Evolutionary conservation across 1,139 yeast genomes (phyloP).

Genomic region (Saccharomyces hybrid): DNA sequence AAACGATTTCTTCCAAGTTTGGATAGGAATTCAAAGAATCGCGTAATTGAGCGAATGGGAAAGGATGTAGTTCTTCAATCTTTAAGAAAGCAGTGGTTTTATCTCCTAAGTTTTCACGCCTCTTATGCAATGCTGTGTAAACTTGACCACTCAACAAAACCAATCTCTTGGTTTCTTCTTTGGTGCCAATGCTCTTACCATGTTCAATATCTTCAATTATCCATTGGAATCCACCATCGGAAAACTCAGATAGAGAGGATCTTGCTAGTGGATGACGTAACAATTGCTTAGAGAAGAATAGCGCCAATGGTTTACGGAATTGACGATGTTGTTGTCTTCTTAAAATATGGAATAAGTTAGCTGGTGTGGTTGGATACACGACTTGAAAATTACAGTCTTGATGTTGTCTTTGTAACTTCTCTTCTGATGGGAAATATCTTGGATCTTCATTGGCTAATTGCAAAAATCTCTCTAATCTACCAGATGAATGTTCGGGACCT

Average conservation of each 20-base stretch:
- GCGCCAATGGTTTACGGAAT: slow-evolving; percentile 89
- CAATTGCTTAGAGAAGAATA: slow-evolving; percentile 88
- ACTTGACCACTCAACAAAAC: slow-evolving; percentile 91
- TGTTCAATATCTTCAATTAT: slow-evolving; percentile 85
- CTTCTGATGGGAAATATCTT: slow-evolving; percentile 82
- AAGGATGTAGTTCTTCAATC: slow-evolving; percentile 94
- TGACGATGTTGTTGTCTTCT: slow-evolving; percentile 99
- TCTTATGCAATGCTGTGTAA: slow-evolving; percentile 82
- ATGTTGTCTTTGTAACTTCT: slow-evolving; percentile 90
- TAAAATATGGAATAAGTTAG: slow-evolving; percentile 90
- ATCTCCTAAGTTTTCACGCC: slow-evolving; percentile 67
- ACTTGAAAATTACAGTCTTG: slow-evolving; percentile 98
- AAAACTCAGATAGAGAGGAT: slow-evolving; percentile 73
- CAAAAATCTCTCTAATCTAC: slow-evolving; percentile 93
- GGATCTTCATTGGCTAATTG: slow-evolving; percentile 95
- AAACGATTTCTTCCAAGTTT: slow-evolving; percentile 77
- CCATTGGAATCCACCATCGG: slow-evolving; percentile 92
- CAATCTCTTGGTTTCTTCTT: slow-evolving; percentile 81
- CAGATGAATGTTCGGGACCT: slow-evolving; percentile 99
- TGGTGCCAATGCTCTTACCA: slow-evolving; percentile 64
- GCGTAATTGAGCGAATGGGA: slow-evolving; percentile 94
- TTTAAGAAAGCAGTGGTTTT: slow-evolving; percentile 81
- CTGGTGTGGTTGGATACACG: slow-evolving; percentile 97
- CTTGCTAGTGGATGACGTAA: slow-evolving; percentile 97
- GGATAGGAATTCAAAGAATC: slow-evolving; percentile 78